Evolutionary conservation across 1,284 basidiomycete species (phyloP).

Genomic region (Trametes versicolor): DNA sequence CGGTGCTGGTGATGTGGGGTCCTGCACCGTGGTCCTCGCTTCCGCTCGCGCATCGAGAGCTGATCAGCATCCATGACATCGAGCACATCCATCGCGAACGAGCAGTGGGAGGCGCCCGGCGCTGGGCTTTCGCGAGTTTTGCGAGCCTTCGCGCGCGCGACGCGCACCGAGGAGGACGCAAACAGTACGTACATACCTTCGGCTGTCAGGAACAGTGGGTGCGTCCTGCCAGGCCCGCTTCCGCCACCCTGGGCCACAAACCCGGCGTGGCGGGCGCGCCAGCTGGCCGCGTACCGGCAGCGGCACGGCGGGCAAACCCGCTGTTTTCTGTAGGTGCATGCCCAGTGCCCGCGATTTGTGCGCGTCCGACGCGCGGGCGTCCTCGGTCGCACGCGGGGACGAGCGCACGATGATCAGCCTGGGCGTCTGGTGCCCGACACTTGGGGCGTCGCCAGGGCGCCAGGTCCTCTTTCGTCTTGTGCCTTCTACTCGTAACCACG

Average conservation of each 20-base stretch:
- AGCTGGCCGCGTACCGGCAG: neutral
- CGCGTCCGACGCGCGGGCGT: no score
- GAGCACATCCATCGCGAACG: neutral
- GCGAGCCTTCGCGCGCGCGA: neutral
- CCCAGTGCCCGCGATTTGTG: no score
- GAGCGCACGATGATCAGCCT: no score
- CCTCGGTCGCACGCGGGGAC: no score
- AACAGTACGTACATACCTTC: conserved; percentile 6
- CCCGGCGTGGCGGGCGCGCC: neutral
- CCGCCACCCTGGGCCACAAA: no score
- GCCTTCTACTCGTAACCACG: no score
- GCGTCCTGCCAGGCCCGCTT: neutral
- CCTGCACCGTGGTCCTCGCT: neutral
- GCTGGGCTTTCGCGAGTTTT: neutral
- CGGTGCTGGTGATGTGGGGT: conserved; percentile 14
- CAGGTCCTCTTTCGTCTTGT: no score
- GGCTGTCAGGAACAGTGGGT: neutral
- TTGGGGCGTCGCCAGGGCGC: no score
- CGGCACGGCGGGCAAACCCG: neutral
- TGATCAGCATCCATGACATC: conserved; percentile 3
- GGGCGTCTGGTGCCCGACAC: no score
- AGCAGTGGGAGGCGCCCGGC: neutral
- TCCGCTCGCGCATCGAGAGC: neutral
- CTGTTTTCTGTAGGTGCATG: no score
- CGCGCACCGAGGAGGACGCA: conserved; percentile 1